Conservation (phyloP, 768 basidiomycete genomes). For the Clavulina sp. region DNA sequence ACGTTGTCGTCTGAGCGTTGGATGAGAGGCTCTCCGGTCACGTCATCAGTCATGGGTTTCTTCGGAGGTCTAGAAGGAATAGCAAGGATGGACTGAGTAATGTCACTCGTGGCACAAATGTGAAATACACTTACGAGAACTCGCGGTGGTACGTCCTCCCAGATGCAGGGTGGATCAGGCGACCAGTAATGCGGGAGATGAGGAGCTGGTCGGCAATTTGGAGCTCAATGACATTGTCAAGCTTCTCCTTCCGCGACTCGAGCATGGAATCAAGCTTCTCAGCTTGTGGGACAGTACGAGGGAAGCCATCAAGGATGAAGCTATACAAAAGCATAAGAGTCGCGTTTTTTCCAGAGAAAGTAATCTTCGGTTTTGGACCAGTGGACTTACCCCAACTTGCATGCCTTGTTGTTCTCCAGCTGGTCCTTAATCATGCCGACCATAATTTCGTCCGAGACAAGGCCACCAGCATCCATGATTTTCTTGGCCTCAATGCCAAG, state of each 20-base stretch:
- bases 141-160: conserved; percentile 91
- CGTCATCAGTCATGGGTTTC: conserved; percentile 84
- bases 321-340: conserved; percentile 23
- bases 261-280: conserved; percentile 94
- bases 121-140: conserved; percentile 55
- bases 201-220: conserved; percentile 86
- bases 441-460: conserved; percentile 93
- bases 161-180: conserved; percentile 75
- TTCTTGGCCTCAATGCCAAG: conserved; percentile 90
- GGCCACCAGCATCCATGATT: conserved; percentile 91
- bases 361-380: not conserved
- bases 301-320: conserved; percentile 99
- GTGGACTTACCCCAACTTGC: conserved; percentile 79
- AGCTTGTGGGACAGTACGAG: conserved; percentile 90
- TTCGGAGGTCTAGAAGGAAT: conserved; percentile 65
- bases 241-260: conserved; percentile 56
- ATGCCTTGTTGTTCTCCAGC: conserved; percentile 77
- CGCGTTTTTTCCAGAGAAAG: not conserved
- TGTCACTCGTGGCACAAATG: not conserved
- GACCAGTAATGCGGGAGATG: conserved; percentile 94
- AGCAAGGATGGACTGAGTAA: not conserved
- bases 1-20: conserved; percentile 98
- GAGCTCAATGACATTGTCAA: conserved; percentile 85
- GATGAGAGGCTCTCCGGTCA: conserved; percentile 87
- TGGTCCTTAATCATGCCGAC: conserved; percentile 95